These are phyloP conservation scores for Cardamine chenopodiifolia DNA, from an alignment of 345 rosid genomes.

Conservation along the genomic window DNA sequence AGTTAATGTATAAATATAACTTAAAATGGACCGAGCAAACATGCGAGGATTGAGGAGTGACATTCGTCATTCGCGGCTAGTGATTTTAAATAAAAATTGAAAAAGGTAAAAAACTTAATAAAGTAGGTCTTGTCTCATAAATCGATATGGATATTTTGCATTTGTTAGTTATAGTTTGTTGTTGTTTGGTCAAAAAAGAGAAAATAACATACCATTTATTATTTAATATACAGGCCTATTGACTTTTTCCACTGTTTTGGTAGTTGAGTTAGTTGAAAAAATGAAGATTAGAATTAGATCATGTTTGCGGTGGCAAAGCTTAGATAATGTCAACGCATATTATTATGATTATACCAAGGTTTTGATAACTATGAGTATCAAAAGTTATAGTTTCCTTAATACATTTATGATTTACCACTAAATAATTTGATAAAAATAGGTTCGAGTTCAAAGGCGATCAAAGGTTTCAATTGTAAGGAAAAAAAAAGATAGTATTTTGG, in stretches of 20 bases:
- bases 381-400: background rate
- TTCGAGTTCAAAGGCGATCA: background rate
- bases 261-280: slow-evolving; percentile 43
- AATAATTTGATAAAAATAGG: background rate
- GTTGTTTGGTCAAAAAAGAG: slow-evolving; percentile 23
- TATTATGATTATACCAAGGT: slow-evolving; percentile 12
- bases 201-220: background rate
- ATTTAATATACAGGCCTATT: slow-evolving; percentile 13
- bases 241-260: slow-evolving; percentile 27
- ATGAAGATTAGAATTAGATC: slow-evolving; percentile 7
- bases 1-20: slow-evolving; percentile 39
- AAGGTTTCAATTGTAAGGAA: background rate
- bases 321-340: background rate
- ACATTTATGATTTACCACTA: background rate
- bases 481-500: background rate
- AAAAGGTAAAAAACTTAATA: background rate
- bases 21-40: slow-evolving; percentile 34
- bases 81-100: background rate
- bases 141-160: slow-evolving; percentile 8
- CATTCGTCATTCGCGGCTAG: slow-evolving; percentile 40
- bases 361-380: background rate
- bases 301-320: slow-evolving; percentile 28
- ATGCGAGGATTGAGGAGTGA: slow-evolving; percentile 67
- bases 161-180: slow-evolving; percentile 1
- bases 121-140: slow-evolving; percentile 18